Percentiles rank a stretch among this genome's conserved stretches.
phyloP scores from a whole-genome alignment of 139 green algal genomes.

The Micractinium conductrix region DNA sequence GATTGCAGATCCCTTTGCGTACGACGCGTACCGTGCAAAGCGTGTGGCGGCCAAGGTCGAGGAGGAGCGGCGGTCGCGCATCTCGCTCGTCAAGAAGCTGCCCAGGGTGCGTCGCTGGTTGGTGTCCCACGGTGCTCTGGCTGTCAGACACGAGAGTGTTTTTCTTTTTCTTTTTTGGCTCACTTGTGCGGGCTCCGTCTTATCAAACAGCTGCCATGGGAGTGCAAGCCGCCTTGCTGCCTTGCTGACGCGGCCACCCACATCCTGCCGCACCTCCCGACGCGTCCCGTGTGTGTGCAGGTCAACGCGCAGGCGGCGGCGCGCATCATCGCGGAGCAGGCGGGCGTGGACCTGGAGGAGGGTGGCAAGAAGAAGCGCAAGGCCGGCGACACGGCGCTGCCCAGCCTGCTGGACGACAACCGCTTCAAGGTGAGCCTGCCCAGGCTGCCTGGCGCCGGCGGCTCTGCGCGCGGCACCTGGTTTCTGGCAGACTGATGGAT shows the following conservation, averaged over 20 bases:
- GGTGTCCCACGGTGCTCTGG: background rate
- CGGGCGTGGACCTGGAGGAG: conserved; percentile 25
- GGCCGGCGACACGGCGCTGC: background rate
- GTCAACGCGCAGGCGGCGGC: conserved; percentile 82
- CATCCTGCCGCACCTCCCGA: background rate
- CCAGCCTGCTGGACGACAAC: conserved; percentile 67
- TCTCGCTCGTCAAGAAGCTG: conserved; percentile 83
- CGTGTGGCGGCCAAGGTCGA: conserved; percentile 88
- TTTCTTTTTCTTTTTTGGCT: background rate
- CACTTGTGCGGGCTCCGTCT: too few relatives aligned
- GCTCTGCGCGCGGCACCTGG: too few relatives aligned
- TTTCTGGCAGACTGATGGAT: too few relatives aligned
- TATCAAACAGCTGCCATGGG: too few relatives aligned
- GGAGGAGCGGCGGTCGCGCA: conserved; percentile 83
- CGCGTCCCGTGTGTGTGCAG: conserved; percentile 35
- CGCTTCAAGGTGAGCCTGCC: too few relatives aligned
- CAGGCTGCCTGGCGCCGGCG: too few relatives aligned
- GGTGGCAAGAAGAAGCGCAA: conserved; percentile 36
- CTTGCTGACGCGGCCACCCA: background rate
- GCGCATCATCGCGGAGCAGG: conserved; percentile 62
- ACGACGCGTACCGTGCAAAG: conserved; percentile 89
- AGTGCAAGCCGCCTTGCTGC: too few relatives aligned
- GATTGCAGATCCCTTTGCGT: conserved; percentile 85
- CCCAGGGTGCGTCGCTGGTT: conserved; percentile 72
- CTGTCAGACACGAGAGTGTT: background rate